These are phyloP conservation scores for Suillus fuscotomentosus DNA, from an alignment of 768 basidiomycete genomes.

Conservation along the genomic window DNA sequence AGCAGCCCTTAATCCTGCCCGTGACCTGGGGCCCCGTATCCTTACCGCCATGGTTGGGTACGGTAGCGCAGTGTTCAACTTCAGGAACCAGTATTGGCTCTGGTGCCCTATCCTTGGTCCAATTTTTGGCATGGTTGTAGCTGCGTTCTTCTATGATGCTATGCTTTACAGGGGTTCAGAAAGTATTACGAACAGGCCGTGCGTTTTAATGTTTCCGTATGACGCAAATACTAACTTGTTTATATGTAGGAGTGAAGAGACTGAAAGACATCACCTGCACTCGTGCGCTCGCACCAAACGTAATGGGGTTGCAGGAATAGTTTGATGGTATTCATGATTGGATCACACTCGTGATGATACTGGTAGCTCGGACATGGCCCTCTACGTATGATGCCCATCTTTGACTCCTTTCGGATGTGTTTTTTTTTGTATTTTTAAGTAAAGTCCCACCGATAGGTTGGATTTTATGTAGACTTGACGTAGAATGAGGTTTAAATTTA, in stretches of 20 bases:
- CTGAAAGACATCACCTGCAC: conserved; percentile 6
- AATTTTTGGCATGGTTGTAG: conserved; percentile 49
- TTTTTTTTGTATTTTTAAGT: background rate
- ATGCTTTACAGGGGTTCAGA: conserved; percentile 52
- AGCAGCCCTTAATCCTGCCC: conserved; percentile 61
- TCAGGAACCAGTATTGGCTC: conserved; percentile 57
- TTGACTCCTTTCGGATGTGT: background rate
- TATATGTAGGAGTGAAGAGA: conserved; percentile 4
- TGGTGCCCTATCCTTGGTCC: conserved; percentile 60
- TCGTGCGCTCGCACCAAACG: conserved; percentile 4
- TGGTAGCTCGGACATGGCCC: background rate
- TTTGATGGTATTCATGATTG: conserved; percentile 1
- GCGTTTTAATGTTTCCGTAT: conserved; percentile 1
- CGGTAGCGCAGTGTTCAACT: conserved; percentile 29
- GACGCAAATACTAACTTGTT: background rate
- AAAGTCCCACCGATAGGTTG: background rate
- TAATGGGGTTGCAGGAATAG: conserved; percentile 1
- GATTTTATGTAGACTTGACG: background rate
- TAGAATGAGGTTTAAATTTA: background rate
- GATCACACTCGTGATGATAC: background rate
- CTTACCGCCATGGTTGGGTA: conserved; percentile 66
- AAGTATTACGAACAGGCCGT: conserved; percentile 48
- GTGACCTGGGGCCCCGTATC: conserved; percentile 61
- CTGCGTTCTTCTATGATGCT: conserved; percentile 51
- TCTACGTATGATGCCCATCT: background rate